phyloP scores from a whole-genome alignment of 805 yeast species.

The Monosporozyma yasuniensis region DNA sequence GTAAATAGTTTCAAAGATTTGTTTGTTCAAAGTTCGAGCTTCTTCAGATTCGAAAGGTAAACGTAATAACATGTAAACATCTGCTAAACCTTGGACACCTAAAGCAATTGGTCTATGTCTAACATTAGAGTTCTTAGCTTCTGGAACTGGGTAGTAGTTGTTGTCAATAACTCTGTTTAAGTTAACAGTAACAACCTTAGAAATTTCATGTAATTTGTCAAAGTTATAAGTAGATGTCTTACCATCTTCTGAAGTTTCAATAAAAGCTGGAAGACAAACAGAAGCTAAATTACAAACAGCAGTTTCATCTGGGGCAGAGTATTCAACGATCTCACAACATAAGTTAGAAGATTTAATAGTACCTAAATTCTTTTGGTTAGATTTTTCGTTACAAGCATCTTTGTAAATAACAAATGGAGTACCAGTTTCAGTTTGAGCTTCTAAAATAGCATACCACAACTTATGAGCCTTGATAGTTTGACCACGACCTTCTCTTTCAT shows the following conservation, averaged over 20 bases:
- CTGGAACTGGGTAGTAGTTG: slow-evolving; percentile 72
- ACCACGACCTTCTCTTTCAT: slow-evolving; percentile 56
- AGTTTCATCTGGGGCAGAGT: slow-evolving; percentile 77
- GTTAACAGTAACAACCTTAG: slow-evolving; percentile 69
- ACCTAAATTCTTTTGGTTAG: slow-evolving; percentile 87
- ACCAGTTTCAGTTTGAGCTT: slow-evolving; percentile 92
- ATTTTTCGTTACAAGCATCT: slow-evolving; percentile 77
- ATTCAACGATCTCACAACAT: slow-evolving; percentile 89
- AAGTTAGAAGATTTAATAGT: slow-evolving; percentile 84
- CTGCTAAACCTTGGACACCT: slow-evolving; percentile 97
- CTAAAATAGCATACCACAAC: slow-evolving; percentile 78
- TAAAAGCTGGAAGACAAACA: slow-evolving; percentile 72
- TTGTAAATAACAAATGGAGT: slow-evolving; percentile 89
- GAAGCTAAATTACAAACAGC: slow-evolving; percentile 95
- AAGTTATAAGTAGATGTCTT: slow-evolving; percentile 54
- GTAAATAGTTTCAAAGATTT: slow-evolving; percentile 90
- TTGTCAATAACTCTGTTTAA: slow-evolving; percentile 75
- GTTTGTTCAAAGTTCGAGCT: slow-evolving; percentile 66
- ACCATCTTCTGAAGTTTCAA: slow-evolving; percentile 37
- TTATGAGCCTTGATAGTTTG: slow-evolving; percentile 74
- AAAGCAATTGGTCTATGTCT: slow-evolving; percentile 84
- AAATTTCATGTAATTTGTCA: slow-evolving; percentile 57
- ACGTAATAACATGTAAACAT: slow-evolving; percentile 66
- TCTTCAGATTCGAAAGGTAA: slow-evolving; percentile 82
- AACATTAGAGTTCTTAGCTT: slow-evolving; percentile 63